Conservation (phyloP, 495 filamentous ascomycete species). For the Aspergillus affinis region DNA sequence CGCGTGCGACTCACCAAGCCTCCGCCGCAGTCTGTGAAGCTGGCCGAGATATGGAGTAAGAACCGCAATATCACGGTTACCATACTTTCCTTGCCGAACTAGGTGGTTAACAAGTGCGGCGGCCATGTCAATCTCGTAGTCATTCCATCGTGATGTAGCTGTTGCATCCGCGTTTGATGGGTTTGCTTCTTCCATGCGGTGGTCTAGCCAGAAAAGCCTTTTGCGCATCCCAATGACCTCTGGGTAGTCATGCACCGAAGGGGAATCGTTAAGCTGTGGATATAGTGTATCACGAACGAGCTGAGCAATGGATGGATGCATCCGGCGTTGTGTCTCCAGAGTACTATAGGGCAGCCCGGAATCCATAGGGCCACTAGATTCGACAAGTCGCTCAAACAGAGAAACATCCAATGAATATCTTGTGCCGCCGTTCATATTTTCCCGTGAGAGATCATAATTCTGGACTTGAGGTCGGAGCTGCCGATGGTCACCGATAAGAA, state of each 20-base stretch:
- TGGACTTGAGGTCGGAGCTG: constrained; percentile 71
- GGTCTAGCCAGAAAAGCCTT: constrained; percentile 74
- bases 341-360: constrained; percentile 56
- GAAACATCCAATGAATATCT: constrained; percentile 64
- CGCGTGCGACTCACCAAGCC: constrained; percentile 52
- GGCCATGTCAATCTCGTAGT: constrained; percentile 67
- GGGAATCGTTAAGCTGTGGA: constrained; percentile 59
- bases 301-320: constrained; percentile 69
- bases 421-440: constrained; percentile 52
- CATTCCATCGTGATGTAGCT: constrained; percentile 64
- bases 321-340: constrained; percentile 69
- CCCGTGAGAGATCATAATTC: constrained; percentile 62
- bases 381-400: constrained; percentile 68
- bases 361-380: constrained; percentile 40
- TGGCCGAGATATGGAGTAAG: constrained; percentile 78
- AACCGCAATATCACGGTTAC: constrained; percentile 68
- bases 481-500: constrained; percentile 75
- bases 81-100: constrained; percentile 67
- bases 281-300: constrained; percentile 64
- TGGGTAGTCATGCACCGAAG: constrained; percentile 55
- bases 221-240: constrained; percentile 63
- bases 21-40: constrained; percentile 57
- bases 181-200: constrained; percentile 54
- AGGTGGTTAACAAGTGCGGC: constrained; percentile 68
- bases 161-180: constrained; percentile 38